Evolutionary conservation across 805 yeast genomes (phyloP), one percentile per base, ranked within the genome.

Genomic region (Metschnikowia shivogae): DNA sequence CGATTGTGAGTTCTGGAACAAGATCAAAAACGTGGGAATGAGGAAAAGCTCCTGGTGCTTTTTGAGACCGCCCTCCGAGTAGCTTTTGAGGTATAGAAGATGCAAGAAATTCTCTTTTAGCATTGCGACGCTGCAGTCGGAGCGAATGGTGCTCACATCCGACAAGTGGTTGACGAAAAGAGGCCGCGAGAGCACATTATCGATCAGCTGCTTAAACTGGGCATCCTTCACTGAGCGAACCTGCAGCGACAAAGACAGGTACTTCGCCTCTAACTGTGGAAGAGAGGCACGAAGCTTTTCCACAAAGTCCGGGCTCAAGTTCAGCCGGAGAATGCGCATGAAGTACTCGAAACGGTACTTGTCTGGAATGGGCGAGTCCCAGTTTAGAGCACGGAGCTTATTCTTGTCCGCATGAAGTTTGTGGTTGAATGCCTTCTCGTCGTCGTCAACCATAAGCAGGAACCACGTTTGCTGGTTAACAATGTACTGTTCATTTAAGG

Each of bases 41-140:
- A 70, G 54, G 39, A 72, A 68, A 2, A 55, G 53, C 45, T 68
- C 73, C 45, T 72, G 76, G 44, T 67, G 72, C 43, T 63, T 67
- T 31, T 56, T 58, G 32, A 72, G 57, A 2, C 73, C 72, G 38
- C 58, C 61, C 19, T 64, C 68, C 1, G 71, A 62, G 20, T 70
- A 56, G 4, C 73, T 64, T 47, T 67, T 68, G 28, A 70, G 56
- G 52, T 67, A 70, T 14, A 72, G 59, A 39, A 72, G 50, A 30
- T 52, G 54, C 39, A 53, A 59, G 52, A 62, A 70, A 38, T 64
- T 58, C 3, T 53, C 51, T 33, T 56, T 54, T 42, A 64, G 60
- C 9, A 26, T 13, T 1, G 11, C 13, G 6, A 41, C 37, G 24
- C 43, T 44, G 10, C 45, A 34, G 22, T 49, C 46, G 12, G 35